Evolutionary conservation across 805 yeast genomes (phyloP).

Genomic region (Monosporozyma aquatica): DNA sequence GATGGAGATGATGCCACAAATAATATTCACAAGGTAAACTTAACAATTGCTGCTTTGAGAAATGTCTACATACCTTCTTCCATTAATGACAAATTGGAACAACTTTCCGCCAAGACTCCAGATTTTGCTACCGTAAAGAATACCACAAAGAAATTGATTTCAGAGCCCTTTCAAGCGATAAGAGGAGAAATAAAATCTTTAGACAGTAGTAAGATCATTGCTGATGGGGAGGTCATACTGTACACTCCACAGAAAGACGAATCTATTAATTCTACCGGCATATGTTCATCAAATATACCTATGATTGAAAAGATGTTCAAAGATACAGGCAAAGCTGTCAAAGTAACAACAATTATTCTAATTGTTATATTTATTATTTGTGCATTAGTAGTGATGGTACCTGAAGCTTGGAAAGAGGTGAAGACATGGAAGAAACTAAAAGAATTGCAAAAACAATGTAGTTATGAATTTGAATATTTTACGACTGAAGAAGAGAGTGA

Average conservation of each 20-base stretch:
- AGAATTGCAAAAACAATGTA: slow-evolving; percentile 27
- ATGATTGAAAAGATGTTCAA: slow-evolving; percentile 35
- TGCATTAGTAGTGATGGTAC: slow-evolving; percentile 36
- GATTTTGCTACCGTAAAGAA: slow-evolving; percentile 56
- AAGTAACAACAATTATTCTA: slow-evolving; percentile 32
- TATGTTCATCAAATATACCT: slow-evolving; percentile 35
- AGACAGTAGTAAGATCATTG: slow-evolving; percentile 22
- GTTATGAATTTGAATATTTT: neutral
- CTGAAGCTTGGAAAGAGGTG: slow-evolving; percentile 38
- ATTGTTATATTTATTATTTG: slow-evolving; percentile 32
- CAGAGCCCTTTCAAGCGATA: slow-evolving; percentile 49
- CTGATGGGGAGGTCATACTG: slow-evolving; percentile 17
- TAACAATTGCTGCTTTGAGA: slow-evolving; percentile 47
- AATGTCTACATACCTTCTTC: slow-evolving; percentile 57
- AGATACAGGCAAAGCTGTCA: slow-evolving; percentile 27
- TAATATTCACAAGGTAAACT: slow-evolving; percentile 32
- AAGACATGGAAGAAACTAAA: slow-evolving; percentile 40
- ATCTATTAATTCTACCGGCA: slow-evolving; percentile 14
- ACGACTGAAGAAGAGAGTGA: slow-evolving; percentile 1
- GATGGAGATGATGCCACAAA: slow-evolving; percentile 23
- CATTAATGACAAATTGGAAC: slow-evolving; percentile 48
- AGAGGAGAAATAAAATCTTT: slow-evolving; percentile 32
- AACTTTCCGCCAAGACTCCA: slow-evolving; percentile 47
- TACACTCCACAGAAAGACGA: slow-evolving; percentile 34
- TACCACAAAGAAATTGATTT: slow-evolving; percentile 44